phyloP scores from a whole-genome alignment of 306 rosid genomes.

The Cucurbita maxima region DNA sequence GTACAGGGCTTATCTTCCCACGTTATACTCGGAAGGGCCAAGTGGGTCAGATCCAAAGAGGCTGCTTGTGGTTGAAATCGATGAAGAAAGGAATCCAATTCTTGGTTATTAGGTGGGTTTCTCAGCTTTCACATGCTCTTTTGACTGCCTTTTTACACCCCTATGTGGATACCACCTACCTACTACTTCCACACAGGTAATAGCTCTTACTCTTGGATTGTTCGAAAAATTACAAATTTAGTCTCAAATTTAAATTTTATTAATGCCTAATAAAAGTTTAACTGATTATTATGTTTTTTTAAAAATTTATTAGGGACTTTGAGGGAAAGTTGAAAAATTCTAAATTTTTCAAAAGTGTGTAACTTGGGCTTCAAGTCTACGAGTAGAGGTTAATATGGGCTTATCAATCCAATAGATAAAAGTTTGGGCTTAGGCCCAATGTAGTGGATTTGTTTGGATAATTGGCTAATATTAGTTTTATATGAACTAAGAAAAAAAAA shows the following conservation, averaged over 20 bases:
- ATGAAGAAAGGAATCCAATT: constrained; percentile 86
- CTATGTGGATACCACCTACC: not conserved
- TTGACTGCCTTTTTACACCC: not conserved
- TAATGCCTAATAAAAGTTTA: too few relatives aligned
- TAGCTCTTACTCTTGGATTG: not conserved
- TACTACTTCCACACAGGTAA: not conserved
- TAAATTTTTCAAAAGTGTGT: too few relatives aligned
- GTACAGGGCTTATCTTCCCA: constrained; percentile 82
- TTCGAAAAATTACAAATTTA: not conserved
- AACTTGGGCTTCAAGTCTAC: not conserved
- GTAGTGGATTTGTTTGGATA: not conserved
- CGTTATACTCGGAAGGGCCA: constrained; percentile 78
- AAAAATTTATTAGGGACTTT: too few relatives aligned
- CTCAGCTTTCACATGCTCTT: not conserved
- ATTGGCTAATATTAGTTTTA: not conserved
- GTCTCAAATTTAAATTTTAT: too few relatives aligned
- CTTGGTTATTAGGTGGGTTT: constrained; percentile 22
- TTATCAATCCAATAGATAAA: not conserved
- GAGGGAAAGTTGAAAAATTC: too few relatives aligned
- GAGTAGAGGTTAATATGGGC: not conserved
- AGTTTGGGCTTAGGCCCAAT: not conserved
- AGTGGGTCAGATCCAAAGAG: constrained; percentile 58
- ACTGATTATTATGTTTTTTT: too few relatives aligned
- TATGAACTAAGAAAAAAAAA: not conserved
- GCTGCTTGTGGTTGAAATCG: constrained; percentile 63